Evolutionary conservation across 2,329 filamentous ascomycete species (phyloP).

Genomic region (Fusarium ramigenum): DNA sequence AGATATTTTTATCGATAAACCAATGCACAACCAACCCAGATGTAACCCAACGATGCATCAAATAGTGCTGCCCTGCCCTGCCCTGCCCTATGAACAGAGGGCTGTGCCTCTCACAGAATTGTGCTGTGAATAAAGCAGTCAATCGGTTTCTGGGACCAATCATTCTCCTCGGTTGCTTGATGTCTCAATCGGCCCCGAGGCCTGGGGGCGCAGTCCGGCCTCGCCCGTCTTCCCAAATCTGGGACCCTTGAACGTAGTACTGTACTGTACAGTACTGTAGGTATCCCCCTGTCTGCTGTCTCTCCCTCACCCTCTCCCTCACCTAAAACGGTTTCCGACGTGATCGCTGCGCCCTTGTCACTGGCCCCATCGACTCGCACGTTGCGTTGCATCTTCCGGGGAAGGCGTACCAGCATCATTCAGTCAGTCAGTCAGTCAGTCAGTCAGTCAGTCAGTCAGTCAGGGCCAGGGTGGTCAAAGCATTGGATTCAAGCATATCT

Average conservation of each 20-base stretch:
- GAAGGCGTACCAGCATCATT: slow-evolving; percentile 27
- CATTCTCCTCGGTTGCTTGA: slow-evolving; percentile 28
- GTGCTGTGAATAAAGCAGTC: not conserved
- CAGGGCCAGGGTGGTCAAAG: not conserved
- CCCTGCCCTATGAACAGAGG: slow-evolving; percentile 21
- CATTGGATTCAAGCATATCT: slow-evolving; percentile 2
- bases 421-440: not conserved
- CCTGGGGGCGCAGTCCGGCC: slow-evolving; percentile 39
- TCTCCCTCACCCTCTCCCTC: not conserved
- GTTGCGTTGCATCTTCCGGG: slow-evolving; percentile 29
- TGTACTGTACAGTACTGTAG: not conserved
- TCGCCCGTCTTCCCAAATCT: slow-evolving; percentile 28
- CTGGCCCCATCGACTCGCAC: slow-evolving; percentile 16
- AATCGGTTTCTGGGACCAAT: slow-evolving; percentile 30
- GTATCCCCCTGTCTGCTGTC: not conserved
- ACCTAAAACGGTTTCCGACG: slow-evolving; percentile 11
- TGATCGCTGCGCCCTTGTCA: slow-evolving; percentile 23
- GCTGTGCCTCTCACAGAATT: slow-evolving; percentile 19
- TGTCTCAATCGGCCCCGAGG: slow-evolving; percentile 40
- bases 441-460: not conserved
- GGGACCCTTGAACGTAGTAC: not conserved
- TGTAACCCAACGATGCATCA: slow-evolving; percentile 22
- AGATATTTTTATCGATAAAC: slow-evolving; percentile 41
- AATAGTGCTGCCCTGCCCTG: slow-evolving; percentile 3
- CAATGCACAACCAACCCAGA: slow-evolving; percentile 11